Conservation (phyloP, 805 yeast genomes). For the Saccharomyces cerevisiae region DNA sequence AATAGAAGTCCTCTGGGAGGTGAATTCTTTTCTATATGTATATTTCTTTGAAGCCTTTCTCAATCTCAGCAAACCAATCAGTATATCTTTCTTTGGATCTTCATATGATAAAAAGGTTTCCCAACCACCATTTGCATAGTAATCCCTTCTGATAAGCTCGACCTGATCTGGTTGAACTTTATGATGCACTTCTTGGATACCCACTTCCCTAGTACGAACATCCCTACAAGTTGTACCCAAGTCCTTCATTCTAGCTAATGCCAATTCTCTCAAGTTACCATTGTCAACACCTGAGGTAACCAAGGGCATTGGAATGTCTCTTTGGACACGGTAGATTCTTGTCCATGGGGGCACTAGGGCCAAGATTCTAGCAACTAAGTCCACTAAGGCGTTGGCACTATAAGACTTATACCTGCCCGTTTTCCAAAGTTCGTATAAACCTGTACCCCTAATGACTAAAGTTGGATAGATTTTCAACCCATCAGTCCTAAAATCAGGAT, state of each 20-base stretch:
- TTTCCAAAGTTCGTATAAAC: conserved; percentile 94
- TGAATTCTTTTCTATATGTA: conserved; percentile 85
- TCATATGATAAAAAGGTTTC: conserved; percentile 94
- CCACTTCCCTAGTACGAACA: conserved; percentile 95
- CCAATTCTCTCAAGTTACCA: conserved; percentile 91
- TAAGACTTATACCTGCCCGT: conserved; percentile 90
- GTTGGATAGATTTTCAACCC: conserved; percentile 95
- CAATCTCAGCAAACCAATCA: conserved; percentile 82
- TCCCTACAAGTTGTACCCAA: conserved; percentile 94
- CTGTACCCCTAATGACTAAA: conserved; percentile 93
- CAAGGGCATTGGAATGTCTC: conserved; percentile 98
- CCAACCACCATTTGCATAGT: conserved; percentile 98
- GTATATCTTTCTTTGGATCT: conserved; percentile 92
- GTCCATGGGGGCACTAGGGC: conserved; percentile 99
- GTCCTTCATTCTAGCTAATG: conserved; percentile 95
- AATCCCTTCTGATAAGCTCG: conserved; percentile 89
- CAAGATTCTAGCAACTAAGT: conserved; percentile 88
- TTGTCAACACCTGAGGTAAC: conserved; percentile 97
- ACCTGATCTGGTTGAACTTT: conserved; percentile 96
- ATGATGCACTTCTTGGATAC: conserved; percentile 96
- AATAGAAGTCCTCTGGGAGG: conserved; percentile 74
- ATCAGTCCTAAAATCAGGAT: conserved; percentile 94
- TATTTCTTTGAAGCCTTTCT: conserved; percentile 83
- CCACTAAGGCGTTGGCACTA: conserved; percentile 88
- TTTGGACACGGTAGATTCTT: conserved; percentile 92